A percentile compares a stretch with the other conserved stretches of the same genome.
These are phyloP conservation scores for Begonia fuchsioides DNA, from an alignment of 306 rosid species.

Conservation along the genomic window DNA sequence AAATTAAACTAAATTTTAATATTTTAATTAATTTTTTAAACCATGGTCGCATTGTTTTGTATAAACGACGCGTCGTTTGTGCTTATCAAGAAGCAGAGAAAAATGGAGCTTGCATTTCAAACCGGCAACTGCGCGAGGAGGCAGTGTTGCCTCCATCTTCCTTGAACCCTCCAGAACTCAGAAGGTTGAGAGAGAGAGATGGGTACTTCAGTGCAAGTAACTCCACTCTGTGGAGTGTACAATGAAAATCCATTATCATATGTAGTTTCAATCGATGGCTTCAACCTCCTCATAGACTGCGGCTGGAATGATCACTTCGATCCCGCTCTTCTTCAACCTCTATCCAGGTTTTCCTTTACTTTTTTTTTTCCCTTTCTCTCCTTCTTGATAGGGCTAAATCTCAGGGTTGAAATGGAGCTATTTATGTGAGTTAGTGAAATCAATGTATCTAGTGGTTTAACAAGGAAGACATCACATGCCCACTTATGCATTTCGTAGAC, in stretches of 20 bases:
- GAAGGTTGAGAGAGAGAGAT: slow-evolving; percentile 15
- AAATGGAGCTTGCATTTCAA: no score
- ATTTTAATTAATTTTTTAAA: no score
- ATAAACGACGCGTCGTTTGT: no score
- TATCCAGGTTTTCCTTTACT: slow-evolving; percentile 50
- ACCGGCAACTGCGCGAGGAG: no score
- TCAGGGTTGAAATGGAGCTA: not conserved
- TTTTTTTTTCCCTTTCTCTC: not conserved
- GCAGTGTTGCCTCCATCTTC: no score
- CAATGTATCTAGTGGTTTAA: not conserved
- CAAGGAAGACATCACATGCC: not conserved
- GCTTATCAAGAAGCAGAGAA: no score
- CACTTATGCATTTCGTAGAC: not conserved
- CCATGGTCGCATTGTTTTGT: no score
- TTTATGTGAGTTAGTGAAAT: not conserved
- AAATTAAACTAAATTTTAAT: no score
- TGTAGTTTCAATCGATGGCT: slow-evolving; percentile 71
- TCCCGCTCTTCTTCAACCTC: slow-evolving; percentile 70
- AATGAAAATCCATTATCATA: slow-evolving; percentile 88
- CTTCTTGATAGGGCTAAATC: not conserved
- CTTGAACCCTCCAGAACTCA: no score
- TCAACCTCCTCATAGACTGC: slow-evolving; percentile 83
- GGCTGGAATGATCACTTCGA: slow-evolving; percentile 98
- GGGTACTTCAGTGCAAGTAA: slow-evolving; percentile 92
- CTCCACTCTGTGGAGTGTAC: slow-evolving; percentile 81